phyloP scores from a whole-genome alignment of 1,284 basidiomycete species.

The Trichosporon asahii region DNA sequence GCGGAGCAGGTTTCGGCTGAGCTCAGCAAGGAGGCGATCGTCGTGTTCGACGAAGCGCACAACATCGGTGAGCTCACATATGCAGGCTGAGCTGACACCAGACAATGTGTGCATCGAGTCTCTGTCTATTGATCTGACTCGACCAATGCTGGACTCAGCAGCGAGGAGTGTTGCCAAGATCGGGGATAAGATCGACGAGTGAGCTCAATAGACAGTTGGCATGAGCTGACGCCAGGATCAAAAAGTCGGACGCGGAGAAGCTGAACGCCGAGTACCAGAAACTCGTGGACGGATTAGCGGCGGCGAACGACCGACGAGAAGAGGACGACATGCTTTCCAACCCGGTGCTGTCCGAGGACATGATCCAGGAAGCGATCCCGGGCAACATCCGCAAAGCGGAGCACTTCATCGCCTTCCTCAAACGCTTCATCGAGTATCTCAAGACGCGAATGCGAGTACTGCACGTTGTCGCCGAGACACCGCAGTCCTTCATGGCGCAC shows the following conservation, averaged over 20 bases:
- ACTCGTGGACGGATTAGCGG: conserved; percentile 90
- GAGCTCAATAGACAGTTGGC: conserved; percentile 30
- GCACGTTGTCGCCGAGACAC: conserved; percentile 99
- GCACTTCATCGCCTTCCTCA: conserved; percentile 97
- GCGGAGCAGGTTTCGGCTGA: conserved; percentile 99
- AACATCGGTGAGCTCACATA: conserved; percentile 75
- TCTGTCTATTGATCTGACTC: conserved; percentile 93
- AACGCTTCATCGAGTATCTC: conserved; percentile 97
- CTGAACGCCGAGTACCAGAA: conserved; percentile 97
- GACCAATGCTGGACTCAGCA: conserved; percentile 96
- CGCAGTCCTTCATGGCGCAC: conserved; percentile 96
- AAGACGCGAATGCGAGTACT: conserved; percentile 99
- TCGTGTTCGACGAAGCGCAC: conserved; percentile 99
- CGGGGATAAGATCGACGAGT: conserved; percentile 92
- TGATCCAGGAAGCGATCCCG: conserved; percentile 91
- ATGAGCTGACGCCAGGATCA: conserved; percentile 63
- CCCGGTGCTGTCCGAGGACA: conserved; percentile 93
- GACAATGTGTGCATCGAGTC: conserved; percentile 99
- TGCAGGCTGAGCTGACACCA: conserved; percentile 34
- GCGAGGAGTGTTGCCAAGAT: conserved; percentile 82
- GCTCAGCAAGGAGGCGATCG: conserved; percentile 94
- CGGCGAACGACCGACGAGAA: conserved; percentile 59
- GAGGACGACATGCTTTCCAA: conserved; percentile 87
- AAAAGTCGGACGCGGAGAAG: conserved; percentile 86
- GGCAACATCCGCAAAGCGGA: conserved; percentile 98